These are phyloP conservation scores for Suhomyces bribrorum DNA, from an alignment of 1,139 yeast genomes.

Conservation along the genomic window DNA sequence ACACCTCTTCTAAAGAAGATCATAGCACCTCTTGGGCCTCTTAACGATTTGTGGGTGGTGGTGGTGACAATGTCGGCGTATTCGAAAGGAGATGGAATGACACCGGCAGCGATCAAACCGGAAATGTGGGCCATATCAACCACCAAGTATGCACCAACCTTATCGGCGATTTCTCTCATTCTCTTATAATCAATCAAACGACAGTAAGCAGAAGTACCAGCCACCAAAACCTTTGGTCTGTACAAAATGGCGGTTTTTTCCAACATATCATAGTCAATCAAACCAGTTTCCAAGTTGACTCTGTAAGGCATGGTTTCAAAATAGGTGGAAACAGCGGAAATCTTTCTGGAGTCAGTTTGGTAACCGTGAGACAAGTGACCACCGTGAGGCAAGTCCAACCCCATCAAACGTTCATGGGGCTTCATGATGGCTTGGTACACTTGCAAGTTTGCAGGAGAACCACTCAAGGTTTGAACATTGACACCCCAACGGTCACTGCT, in stretches of 20 bases:
- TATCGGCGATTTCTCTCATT: constrained; percentile 96
- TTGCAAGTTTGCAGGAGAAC: constrained; percentile 96
- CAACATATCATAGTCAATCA: constrained; percentile 92
- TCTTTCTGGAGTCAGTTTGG: constrained; percentile 93
- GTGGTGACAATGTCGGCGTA: constrained; percentile 97
- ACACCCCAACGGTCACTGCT: constrained; percentile 94
- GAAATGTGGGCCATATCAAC: constrained; percentile 99
- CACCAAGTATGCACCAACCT: constrained; percentile 92
- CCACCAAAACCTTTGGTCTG: constrained; percentile 94
- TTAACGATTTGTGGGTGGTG: constrained; percentile 95
- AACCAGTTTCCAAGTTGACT: constrained; percentile 85
- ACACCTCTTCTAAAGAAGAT: constrained; percentile 97
- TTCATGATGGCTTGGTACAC: constrained; percentile 93
- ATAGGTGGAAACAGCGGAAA: constrained; percentile 93
- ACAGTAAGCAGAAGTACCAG: constrained; percentile 98
- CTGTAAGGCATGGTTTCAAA: constrained; percentile 99
- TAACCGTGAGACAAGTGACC: constrained; percentile 98
- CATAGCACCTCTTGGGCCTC: constrained; percentile 99
- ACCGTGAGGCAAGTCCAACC: constrained; percentile 95
- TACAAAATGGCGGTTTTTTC: constrained; percentile 85
- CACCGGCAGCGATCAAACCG: constrained; percentile 95
- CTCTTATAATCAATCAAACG: constrained; percentile 92
- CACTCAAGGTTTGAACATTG: constrained; percentile 92
- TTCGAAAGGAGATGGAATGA: constrained; percentile 93
- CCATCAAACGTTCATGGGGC: constrained; percentile 96